Base-by-base conservation (phyloP, 345 rosid genomes). In the Euclidium syriacum region DNA sequence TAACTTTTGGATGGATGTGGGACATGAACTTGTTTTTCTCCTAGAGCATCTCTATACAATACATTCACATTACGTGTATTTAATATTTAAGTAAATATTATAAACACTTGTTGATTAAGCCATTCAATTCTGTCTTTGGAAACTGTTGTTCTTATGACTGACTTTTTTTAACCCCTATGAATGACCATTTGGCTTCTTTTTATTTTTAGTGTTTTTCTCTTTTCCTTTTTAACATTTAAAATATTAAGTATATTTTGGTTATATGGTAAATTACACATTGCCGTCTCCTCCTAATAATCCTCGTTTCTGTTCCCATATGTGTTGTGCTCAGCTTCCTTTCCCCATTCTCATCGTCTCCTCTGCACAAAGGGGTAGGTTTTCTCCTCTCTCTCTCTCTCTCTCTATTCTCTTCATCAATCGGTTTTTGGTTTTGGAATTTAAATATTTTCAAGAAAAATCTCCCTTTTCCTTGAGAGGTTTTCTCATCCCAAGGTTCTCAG, bases 241-340 rank as follows among this genome's bases (percentile, higher is more conserved):
- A 47, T 12, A 57, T n/a, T 9, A 34, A 38, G 10, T 20, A 9
- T 17, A 0, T 44, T 67, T 57, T 26, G 64, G 49, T 48, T 11
- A 67, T 47, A 46, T 58, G 32, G 52, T 58, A 59, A 67, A 67
- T 67, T 46, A 47, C 39, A 14, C 64, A 67, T 65, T 58, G 33
- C 52, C 65, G 44, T 67, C 65, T 58, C 65, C 7, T 40, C 72
- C 44, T 58, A 39, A 67, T 58, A 58, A 67, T 67, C 65, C 65
- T 50, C 59, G 42, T 30, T 53, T 64, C 53, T 65, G 70, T 53
- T 65, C 70, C 52, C 53, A 65, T 65, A 52, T 52, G 53, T 32
- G 53, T 53, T 53, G 34, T 53, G 18, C 34, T 43, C 30, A 39
- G 58, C 40, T 67, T 15, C 27, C 62, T 41, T 24, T 34, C 41